Conservation (phyloP, 768 basidiomycete genomes). For the Mycena sanguinolenta region DNA sequence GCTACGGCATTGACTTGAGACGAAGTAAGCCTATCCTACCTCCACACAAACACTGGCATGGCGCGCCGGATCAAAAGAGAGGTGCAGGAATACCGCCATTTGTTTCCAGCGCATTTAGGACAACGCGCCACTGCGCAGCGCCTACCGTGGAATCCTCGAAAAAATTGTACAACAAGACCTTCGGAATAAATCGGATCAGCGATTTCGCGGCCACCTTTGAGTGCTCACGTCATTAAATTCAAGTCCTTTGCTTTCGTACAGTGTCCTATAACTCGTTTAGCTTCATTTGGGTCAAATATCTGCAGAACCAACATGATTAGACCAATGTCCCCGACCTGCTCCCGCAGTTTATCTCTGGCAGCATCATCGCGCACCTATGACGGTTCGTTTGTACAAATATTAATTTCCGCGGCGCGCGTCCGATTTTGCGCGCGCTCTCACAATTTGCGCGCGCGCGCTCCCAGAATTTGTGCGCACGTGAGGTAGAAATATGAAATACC, state of each 20-base stretch:
- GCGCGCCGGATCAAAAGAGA: slow-evolving; percentile 60
- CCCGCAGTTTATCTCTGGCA: slow-evolving; percentile 60
- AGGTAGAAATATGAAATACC: too few relatives aligned
- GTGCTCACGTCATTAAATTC: slow-evolving; percentile 72
- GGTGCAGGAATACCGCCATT: slow-evolving; percentile 50
- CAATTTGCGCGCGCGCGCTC: too few relatives aligned
- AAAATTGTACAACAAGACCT: slow-evolving; percentile 84
- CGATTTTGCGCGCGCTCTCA: too few relatives aligned
- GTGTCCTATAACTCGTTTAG: slow-evolving; percentile 52
- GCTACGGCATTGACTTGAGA: neutral
- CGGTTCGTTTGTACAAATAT: too few relatives aligned
- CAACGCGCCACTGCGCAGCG: slow-evolving; percentile 69
- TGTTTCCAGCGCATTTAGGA: slow-evolving; percentile 59
- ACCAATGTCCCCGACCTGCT: slow-evolving; percentile 70
- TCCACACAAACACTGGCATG: slow-evolving; percentile 72
- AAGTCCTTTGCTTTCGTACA: slow-evolving; percentile 75
- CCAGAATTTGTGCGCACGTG: too few relatives aligned
- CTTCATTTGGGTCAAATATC: neutral
- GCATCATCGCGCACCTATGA: slow-evolving; percentile 69
- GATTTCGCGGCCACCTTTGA: neutral
- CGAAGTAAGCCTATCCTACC: slow-evolving; percentile 50
- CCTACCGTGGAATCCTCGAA: slow-evolving; percentile 73
- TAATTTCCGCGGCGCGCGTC: too few relatives aligned
- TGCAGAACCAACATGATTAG: slow-evolving; percentile 64
- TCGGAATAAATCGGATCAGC: neutral